A percentile compares a stretch with the other conserved stretches of the same genome.
Evolutionary conservation across 31 red algal genomes (phyloP).

Genomic region (Endocladia muricata): DNA sequence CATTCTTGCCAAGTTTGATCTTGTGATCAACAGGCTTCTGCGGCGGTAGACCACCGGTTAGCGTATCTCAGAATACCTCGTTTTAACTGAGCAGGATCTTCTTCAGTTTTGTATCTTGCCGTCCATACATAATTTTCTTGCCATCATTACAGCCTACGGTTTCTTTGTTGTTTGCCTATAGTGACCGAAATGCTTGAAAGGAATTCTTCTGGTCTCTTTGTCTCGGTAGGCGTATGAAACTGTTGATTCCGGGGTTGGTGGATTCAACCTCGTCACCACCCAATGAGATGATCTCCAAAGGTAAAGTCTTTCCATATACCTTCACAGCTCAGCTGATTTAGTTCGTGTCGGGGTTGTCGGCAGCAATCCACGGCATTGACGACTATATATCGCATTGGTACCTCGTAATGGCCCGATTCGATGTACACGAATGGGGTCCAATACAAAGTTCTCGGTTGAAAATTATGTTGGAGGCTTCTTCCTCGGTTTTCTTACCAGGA

Average conservation of each 20-base stretch:
- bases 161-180: neutral
- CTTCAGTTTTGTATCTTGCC: neutral
- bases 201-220: neutral
- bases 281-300: neutral
- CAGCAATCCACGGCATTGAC: neutral
- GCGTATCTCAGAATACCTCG: too few relatives aligned
- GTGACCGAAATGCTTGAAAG: neutral
- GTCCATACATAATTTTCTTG: neutral
- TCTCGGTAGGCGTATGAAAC: neutral
- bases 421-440: neutral
- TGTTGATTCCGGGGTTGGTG: neutral
- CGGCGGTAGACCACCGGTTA: conserved; percentile 3
- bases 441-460: too few relatives aligned
- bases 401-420: neutral
- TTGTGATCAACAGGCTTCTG: conserved; percentile 8
- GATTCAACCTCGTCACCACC: neutral
- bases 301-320: neutral
- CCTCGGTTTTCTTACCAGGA: too few relatives aligned
- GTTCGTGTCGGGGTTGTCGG: neutral
- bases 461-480: too few relatives aligned
- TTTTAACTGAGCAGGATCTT: neutral
- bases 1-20: neutral
- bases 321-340: neutral
- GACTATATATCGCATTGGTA: neutral
- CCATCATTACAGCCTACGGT: neutral